These are phyloP conservation scores for Ceratocystis diversiconidia DNA, from an alignment of 2,329 filamentous ascomycete genomes.

Conservation along the genomic window DNA sequence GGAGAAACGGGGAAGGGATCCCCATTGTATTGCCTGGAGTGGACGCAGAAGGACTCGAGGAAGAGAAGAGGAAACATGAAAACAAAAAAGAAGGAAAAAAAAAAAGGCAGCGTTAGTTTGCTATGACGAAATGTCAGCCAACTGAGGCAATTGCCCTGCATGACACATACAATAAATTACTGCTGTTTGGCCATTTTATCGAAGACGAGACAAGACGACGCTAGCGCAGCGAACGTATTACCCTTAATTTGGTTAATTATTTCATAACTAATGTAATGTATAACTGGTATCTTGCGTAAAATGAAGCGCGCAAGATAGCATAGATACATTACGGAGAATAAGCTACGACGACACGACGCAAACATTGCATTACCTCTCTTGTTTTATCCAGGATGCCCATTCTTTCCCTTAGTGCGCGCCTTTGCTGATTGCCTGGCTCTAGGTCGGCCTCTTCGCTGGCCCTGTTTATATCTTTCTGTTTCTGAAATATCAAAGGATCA, in stretches of 20 bases:
- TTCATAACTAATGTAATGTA: neutral
- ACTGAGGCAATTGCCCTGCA: neutral
- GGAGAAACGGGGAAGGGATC: neutral
- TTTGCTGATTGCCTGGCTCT: neutral
- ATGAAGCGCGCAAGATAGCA: neutral
- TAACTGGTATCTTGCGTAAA: neutral
- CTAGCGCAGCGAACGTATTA: neutral
- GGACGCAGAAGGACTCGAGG: too few relatives aligned
- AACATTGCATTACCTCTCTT: neutral
- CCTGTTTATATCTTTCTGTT: neutral
- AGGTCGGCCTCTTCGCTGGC: neutral
- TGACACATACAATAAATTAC: neutral
- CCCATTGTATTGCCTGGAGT: neutral
- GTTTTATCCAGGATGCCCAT: neutral
- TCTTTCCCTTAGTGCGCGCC: neutral
- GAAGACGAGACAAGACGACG: neutral
- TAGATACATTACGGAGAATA: neutral
- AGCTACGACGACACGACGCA: too few relatives aligned
- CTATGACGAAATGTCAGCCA: neutral
- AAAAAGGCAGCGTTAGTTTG: neutral
- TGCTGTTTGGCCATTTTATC: neutral
- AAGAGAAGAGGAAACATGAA: neutral
- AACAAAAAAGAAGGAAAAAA: neutral
- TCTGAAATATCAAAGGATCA: constrained; percentile 4
- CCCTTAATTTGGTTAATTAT: neutral